Evolutionary conservation across 306 rosid species (phyloP).

Genomic region (Dicorynia guianensis): DNA sequence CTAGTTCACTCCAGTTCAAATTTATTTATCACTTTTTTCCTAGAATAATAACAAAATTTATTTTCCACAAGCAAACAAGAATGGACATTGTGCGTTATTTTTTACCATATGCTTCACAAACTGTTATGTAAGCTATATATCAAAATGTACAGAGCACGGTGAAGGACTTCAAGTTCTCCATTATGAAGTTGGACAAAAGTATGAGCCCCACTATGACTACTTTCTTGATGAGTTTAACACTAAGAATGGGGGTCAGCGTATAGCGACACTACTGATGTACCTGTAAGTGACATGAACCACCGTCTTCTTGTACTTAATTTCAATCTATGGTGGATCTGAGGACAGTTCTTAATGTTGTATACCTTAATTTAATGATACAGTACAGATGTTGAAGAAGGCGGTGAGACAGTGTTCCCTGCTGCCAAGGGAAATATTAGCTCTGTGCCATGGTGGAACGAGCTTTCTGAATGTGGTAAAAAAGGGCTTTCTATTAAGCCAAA

Average conservation of each 20-base stretch:
- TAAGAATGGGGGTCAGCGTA: conserved; percentile 94
- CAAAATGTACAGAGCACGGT: conserved; percentile 78
- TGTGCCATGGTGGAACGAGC: conserved; percentile 97
- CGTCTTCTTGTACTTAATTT: conserved; percentile 28
- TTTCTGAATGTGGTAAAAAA: conserved; percentile 91
- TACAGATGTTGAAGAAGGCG: conserved; percentile 99
- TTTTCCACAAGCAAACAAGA: conserved; percentile 4
- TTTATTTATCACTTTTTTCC: not conserved
- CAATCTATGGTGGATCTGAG: conserved; percentile 19
- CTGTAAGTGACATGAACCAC: conserved; percentile 69
- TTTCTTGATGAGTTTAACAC: conserved; percentile 89
- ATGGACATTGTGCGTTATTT: conserved; percentile 30
- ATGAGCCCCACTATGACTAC: conserved; percentile 97
- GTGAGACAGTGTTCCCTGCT: conserved; percentile 98
- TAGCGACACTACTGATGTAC: conserved; percentile 94
- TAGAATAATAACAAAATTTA: conserved; percentile 14
- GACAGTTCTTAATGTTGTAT: conserved; percentile 29
- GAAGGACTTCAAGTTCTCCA: conserved; percentile 99
- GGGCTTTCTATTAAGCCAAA: conserved; percentile 96
- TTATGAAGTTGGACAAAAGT: conserved; percentile 98
- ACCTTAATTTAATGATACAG: conserved; percentile 56
- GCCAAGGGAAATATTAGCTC: conserved; percentile 93
- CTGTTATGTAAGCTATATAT: conserved; percentile 38
- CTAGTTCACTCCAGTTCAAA: not conserved
- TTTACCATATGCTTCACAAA: conserved; percentile 31